Conservation (phyloP, 148 eudicot genomes). For the Spergularia bocconei region DNA sequence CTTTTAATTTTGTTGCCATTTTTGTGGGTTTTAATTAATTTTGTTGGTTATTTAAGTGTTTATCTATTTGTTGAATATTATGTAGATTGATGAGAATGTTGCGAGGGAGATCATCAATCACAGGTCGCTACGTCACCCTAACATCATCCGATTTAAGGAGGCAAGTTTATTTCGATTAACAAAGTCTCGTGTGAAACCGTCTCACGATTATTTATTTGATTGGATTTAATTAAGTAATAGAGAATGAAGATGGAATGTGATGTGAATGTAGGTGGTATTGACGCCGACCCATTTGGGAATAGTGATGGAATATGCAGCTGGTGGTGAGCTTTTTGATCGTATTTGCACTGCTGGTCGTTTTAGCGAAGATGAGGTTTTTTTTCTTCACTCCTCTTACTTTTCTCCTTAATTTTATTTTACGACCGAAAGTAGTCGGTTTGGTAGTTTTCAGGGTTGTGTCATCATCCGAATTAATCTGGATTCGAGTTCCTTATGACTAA, state of each 20-base stretch:
- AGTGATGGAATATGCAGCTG: constrained; percentile 83
- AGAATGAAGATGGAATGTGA: background rate
- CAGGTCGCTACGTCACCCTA: constrained; percentile 69
- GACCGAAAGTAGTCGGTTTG: too few species aligned
- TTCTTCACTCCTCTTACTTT: background rate
- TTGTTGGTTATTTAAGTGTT: background rate
- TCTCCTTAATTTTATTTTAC: background rate
- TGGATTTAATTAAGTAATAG: background rate
- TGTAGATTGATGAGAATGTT: constrained; percentile 74
- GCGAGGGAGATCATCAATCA: constrained; percentile 70
- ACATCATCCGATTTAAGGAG: constrained; percentile 73
- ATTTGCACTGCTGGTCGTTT: constrained; percentile 69
- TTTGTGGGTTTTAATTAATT: background rate
- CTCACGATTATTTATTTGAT: too few species aligned
- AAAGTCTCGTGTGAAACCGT: too few species aligned
- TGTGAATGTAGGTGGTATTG: constrained; percentile 45
- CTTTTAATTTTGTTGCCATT: background rate
- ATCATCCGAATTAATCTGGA: too few species aligned
- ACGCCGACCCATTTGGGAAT: constrained; percentile 77
- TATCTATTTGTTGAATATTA: background rate
- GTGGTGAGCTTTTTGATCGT: constrained; percentile 73
- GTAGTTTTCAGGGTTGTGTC: too few species aligned
- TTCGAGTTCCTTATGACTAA: too few species aligned
- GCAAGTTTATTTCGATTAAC: constrained; percentile 9
- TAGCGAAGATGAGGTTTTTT: constrained; percentile 60